These are phyloP conservation scores for Haplosporangium gracile DNA, from an alignment of 192 early-diverging fungal genomes.

Conservation along the genomic window DNA sequence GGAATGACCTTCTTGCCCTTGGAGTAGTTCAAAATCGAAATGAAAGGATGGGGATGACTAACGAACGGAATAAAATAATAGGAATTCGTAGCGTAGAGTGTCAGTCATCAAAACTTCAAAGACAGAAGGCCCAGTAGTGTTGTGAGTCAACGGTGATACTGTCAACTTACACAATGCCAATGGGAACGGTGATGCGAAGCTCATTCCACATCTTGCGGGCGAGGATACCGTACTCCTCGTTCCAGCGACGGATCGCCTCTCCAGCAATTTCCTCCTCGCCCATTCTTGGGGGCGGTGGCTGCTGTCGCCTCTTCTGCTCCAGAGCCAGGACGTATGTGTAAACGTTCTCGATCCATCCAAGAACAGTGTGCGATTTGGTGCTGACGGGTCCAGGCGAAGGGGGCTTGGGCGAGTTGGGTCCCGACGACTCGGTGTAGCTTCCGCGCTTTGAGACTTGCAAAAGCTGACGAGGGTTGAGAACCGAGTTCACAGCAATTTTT, in stretches of 20 bases:
- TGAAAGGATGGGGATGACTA: constrained; percentile 88
- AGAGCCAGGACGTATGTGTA: constrained; percentile 84
- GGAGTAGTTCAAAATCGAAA: constrained; percentile 82
- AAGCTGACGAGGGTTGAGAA: constrained; percentile 89
- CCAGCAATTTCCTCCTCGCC: constrained; percentile 66
- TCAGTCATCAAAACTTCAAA: background rate
- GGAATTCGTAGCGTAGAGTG: background rate
- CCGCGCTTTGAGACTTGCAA: constrained; percentile 75
- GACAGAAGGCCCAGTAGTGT: background rate
- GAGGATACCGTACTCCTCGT: constrained; percentile 61
- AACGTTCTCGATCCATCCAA: constrained; percentile 83
- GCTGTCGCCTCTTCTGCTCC: constrained; percentile 87
- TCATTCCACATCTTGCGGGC: constrained; percentile 72
- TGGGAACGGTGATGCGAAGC: constrained; percentile 70
- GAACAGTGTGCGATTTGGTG: constrained; percentile 68
- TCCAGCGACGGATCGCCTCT: constrained; percentile 62
- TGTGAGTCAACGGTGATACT: background rate
- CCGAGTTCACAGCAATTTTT: constrained; percentile 91
- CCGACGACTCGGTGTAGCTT: constrained; percentile 23
- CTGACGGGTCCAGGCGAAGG: constrained; percentile 57
- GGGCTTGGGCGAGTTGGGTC: constrained; percentile 40
- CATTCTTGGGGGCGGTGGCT: constrained; percentile 65
- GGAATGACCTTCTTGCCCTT: constrained; percentile 95
- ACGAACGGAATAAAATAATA: background rate
- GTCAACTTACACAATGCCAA: constrained; percentile 67